Base-by-base conservation (phyloP, 1,139 yeast species). In the Yamadazyma membranifaciens region DNA sequence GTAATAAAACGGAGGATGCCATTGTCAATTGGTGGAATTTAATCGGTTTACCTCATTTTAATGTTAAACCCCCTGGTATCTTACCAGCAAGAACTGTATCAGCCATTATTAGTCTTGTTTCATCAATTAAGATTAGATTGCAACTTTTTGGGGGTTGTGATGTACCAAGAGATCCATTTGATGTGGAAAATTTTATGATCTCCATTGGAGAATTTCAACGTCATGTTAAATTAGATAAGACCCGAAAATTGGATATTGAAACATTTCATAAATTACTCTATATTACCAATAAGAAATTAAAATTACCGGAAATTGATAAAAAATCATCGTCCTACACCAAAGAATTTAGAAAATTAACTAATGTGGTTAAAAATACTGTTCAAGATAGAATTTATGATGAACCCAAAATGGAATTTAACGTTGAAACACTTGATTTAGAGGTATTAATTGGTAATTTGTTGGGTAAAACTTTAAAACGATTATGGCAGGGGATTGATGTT, bases 131-230 rank as follows among this genome's bases (percentile, higher is more conserved):
- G 45, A 70, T 83, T 41, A 74, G 95, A 43, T 59, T 91, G 33
- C 70, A 67, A 17, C 74, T 84, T 32, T 66, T 81, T n/a, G 83
- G 87, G 2, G 85, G 85, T 25, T 80, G 88, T 47, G 87, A 82
- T 47, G 81, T 84, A 2, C 91, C 96, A 0, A 89, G 88, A 55
- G 98, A 91, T 56, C 91, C 95, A 0, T 82, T 84, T 58, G 95
- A 87, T 51, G 81, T 81, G 43, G 84, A 81, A 42, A 75, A 74
- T 44, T 81, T 81, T 49, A 68, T 78, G 72, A 50, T 81, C 46
- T 71, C 81, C 39, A 61, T 81, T 38, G 83, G 85, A 2, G 78
- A 85, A 40, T 66, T 68, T 40, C 79, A 76, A 47, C 84, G 80
- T 57, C 86, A 83, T 47, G 74, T 74, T 51, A 78, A 79, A 50